Evolutionary conservation across 176 grass and related monocot genomes (phyloP).

Genomic region (Areca catechu): DNA sequence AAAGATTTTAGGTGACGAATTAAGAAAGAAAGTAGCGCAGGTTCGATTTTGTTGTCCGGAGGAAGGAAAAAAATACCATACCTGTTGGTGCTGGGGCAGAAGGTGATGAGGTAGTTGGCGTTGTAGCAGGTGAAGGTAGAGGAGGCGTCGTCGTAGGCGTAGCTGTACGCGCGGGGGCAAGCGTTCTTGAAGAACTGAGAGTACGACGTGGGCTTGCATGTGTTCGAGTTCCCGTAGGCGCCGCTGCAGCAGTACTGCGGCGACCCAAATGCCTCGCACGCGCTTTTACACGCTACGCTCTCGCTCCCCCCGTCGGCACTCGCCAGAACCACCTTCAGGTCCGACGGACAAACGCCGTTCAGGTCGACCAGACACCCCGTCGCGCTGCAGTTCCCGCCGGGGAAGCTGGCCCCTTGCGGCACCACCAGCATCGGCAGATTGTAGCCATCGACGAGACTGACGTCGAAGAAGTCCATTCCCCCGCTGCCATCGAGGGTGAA

Average conservation of each 20-base stretch:
- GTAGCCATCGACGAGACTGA: constrained; percentile 3
- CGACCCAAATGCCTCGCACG: constrained; percentile 82
- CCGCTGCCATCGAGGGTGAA: constrained; percentile 79
- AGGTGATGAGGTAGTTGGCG: constrained; percentile 80
- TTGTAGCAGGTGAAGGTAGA: constrained; percentile 81
- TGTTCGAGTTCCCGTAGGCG: constrained; percentile 65
- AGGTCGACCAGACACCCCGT: constrained; percentile 82
- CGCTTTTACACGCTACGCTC: constrained; percentile 77
- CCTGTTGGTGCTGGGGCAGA: constrained; percentile 80
- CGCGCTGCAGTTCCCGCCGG: constrained; percentile 42
- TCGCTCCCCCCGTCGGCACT: constrained; percentile 6
- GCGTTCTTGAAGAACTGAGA: constrained; percentile 96
- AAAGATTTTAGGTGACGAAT: not conserved
- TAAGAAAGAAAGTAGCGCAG: not conserved
- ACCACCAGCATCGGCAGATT: constrained; percentile 71
- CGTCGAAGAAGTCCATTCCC: constrained; percentile 11
- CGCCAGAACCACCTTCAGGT: constrained; percentile 32
- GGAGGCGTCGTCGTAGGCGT: constrained; percentile 83
- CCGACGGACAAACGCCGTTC: constrained; percentile 61
- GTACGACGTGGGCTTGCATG: constrained; percentile 67
- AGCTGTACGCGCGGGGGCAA: constrained; percentile 89
- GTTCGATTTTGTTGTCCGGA: no score
- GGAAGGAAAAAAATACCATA: constrained; percentile 1
- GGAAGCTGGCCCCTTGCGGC: constrained; percentile 25
- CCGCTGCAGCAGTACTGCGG: constrained; percentile 94